phyloP scores from a whole-genome alignment of 2,329 filamentous ascomycete species.

The Podosphaera xanthii region DNA sequence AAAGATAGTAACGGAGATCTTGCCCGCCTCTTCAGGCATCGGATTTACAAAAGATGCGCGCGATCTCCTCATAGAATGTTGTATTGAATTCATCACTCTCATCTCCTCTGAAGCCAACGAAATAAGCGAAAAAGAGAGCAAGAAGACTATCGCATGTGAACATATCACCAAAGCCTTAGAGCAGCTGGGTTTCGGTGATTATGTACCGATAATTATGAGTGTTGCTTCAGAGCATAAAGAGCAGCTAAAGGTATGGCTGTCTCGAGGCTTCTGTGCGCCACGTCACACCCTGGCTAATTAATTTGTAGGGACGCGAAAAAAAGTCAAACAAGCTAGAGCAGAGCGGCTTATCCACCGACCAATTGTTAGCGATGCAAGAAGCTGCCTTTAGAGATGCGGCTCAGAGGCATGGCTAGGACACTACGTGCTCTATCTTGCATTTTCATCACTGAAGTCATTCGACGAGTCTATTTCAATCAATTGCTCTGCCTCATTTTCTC shows the following conservation, averaged over 20 bases:
- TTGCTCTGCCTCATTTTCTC: neutral
- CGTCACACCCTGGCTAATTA: neutral
- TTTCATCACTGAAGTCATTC: neutral
- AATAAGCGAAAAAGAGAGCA: slow-evolving; percentile 94
- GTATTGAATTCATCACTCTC: slow-evolving; percentile 95
- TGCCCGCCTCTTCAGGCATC: slow-evolving; percentile 52
- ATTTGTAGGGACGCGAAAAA: slow-evolving; percentile 65
- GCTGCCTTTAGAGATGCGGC: slow-evolving; percentile 66
- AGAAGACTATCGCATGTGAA: slow-evolving; percentile 97
- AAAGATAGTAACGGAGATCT: slow-evolving; percentile 83
- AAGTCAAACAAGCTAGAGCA: slow-evolving; percentile 94
- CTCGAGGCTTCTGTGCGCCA: neutral
- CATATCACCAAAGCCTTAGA: slow-evolving; percentile 90
- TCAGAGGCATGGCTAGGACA: slow-evolving; percentile 14
- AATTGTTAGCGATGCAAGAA: slow-evolving; percentile 71
- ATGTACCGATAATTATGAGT: slow-evolving; percentile 67
- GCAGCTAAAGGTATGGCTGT: slow-evolving; percentile 51
- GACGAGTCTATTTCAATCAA: neutral
- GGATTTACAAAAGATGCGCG: slow-evolving; percentile 88
- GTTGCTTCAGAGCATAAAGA: slow-evolving; percentile 85
- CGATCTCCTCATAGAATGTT: slow-evolving; percentile 92
- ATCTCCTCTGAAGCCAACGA: slow-evolving; percentile 98
- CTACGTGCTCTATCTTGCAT: neutral
- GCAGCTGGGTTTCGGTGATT: slow-evolving; percentile 79
- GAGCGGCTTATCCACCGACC: slow-evolving; percentile 76